Evolutionary conservation across 371 early-diverging fungal species (phyloP).

Genomic region (Rhizomucor miehei): DNA sequence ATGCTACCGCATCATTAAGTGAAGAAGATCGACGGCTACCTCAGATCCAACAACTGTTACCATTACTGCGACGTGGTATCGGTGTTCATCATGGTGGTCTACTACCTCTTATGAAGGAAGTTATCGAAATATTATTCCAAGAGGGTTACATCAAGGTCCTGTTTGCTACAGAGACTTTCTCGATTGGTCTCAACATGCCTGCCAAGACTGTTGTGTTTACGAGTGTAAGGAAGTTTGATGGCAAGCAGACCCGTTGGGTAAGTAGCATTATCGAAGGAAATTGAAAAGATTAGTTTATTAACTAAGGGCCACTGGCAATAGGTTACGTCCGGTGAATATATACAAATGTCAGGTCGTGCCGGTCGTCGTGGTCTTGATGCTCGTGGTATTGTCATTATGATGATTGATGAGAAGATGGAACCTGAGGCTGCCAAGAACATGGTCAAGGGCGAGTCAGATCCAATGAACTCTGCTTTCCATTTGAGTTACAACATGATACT

Average conservation of each 20-base stretch:
- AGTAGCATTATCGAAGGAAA: slow-evolving; percentile 9
- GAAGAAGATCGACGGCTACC: slow-evolving; percentile 96
- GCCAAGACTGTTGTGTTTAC: slow-evolving; percentile 99
- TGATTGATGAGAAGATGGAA: slow-evolving; percentile 97
- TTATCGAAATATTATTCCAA: slow-evolving; percentile 99
- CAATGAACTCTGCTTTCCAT: slow-evolving; percentile 96
- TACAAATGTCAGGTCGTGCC: slow-evolving; percentile 99
- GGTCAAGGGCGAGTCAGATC: slow-evolving; percentile 94
- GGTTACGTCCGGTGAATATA: slow-evolving; percentile 95
- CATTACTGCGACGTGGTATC: slow-evolving; percentile 95
- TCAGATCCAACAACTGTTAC: slow-evolving; percentile 94
- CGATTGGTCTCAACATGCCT: slow-evolving; percentile 99
- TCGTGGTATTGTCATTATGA: slow-evolving; percentile 97
- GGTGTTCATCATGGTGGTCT: slow-evolving; percentile 99
- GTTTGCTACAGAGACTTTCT: slow-evolving; percentile 99
- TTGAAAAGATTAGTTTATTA: neutral
- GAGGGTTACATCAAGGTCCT: slow-evolving; percentile 98
- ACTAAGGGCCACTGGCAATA: neutral
- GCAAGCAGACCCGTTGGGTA: slow-evolving; percentile 85
- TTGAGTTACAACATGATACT: slow-evolving; percentile 99
- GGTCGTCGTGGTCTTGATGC: slow-evolving; percentile 98
- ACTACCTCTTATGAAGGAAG: slow-evolving; percentile 99
- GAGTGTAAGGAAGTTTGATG: slow-evolving; percentile 97
- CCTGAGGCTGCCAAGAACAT: slow-evolving; percentile 90
- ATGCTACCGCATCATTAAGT: slow-evolving; percentile 87